Conservation (phyloP, 371 early-diverging fungal genomes). For the Choanephora cucurbitarum region DNA sequence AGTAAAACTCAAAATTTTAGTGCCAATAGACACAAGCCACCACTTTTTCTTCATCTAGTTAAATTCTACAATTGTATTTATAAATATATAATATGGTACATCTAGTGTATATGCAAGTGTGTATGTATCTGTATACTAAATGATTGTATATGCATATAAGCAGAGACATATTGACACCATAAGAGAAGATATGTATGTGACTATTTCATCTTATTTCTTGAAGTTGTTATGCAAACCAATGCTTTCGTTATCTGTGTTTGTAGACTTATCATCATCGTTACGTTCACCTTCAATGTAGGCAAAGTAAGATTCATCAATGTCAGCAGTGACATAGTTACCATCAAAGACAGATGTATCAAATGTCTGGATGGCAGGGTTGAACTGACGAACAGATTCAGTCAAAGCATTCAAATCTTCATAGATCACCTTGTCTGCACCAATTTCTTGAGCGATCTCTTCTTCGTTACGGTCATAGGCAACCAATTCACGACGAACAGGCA, state of each 20-base stretch:
- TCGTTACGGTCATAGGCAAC: constrained; percentile 83
- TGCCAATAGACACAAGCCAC: too few relatives aligned
- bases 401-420: constrained; percentile 87
- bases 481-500: constrained; percentile 93
- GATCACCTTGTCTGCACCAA: constrained; percentile 94
- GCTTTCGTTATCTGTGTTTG: constrained; percentile 59
- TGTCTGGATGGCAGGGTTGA: constrained; percentile 74
- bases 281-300: constrained; percentile 67
- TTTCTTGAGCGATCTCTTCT: constrained; percentile 79
- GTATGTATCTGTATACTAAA: too few relatives aligned
- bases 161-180: too few relatives aligned
- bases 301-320: constrained; percentile 83
- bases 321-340: constrained; percentile 88
- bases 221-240: constrained; percentile 67
- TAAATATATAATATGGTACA: too few relatives aligned
- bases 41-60: too few relatives aligned
- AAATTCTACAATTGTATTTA: too few relatives aligned
- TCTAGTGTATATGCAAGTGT: too few relatives aligned
- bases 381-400: constrained; percentile 75
- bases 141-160: too few relatives aligned
- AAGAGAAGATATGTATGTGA: neutral
- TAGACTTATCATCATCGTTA: constrained; percentile 48
- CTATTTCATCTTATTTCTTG: constrained; percentile 22
- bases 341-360: constrained; percentile 98
- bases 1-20: too few relatives aligned